Evolutionary conservation across 1,284 basidiomycete genomes (phyloP), one percentile per base, ranked within the genome.

Genomic region (Pseudozyma hubeiensis): DNA sequence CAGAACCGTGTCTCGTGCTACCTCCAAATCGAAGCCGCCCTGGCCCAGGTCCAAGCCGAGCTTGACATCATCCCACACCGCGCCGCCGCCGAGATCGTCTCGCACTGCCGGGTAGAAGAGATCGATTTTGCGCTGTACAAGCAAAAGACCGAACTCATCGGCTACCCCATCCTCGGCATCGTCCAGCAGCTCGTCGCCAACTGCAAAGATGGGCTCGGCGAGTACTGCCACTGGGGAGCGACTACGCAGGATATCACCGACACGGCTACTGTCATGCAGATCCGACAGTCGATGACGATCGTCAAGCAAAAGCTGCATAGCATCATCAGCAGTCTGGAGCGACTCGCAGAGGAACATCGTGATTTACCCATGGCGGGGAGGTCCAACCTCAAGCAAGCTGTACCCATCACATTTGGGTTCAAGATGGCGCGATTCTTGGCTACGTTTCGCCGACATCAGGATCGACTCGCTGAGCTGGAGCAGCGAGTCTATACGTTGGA

Each of bases 371-470:
- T 48, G 47, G 47, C 47, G 14, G 47, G 33, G 19, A 31, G 47
- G 7, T 48, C 47, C 33, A 48, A 48, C 19, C 47, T 48, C 11
- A 48, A 48, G 33, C 47, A 48, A 33, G 47, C 47, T 6, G 47
- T 48, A 31, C 47, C 47, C 6, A 48, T 48, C 47, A 48, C 47
- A 1, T 48, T 48, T 35, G 47, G 47, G 6, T 48, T 48, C 47
- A 48, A 48, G 47, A 48, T 48, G 47, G 47, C 47, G n/a, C 47
- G 47, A 13, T 48, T 48, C 33, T 29, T 48, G n/a, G 47, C 47
- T n/a, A 48, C 47, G 7, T 35, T 48, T 35, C 47, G 47, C 47
- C 47, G 47, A 10, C 47, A 48, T 29, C 33, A 48, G 47, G 7
- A 48, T 10, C 47, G 47, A 11, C 19, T 48, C 3, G 47, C 24